Conservation (phyloP, 257 asterid species). For the Solanum lycopersicoides region DNA sequence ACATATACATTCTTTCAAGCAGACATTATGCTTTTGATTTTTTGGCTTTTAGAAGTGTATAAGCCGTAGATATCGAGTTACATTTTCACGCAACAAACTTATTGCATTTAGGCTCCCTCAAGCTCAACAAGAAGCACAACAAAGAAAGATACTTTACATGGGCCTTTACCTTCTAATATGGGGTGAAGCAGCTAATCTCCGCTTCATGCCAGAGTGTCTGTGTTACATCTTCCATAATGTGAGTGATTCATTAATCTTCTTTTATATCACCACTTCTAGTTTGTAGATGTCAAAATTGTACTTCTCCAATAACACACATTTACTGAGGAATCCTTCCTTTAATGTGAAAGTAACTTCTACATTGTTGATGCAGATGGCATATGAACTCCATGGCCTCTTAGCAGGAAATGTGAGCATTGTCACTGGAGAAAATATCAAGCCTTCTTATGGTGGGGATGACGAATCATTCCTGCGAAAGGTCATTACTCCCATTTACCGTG, state of each 20-base stretch:
- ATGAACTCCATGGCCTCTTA: slow-evolving; percentile 95
- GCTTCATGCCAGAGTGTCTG: slow-evolving; percentile 97
- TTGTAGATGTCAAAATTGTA: neutral
- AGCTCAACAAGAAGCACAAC: slow-evolving; percentile 73
- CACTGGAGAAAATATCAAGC: slow-evolving; percentile 96
- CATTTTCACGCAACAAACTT: neutral
- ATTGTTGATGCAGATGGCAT: slow-evolving; percentile 69
- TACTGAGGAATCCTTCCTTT: neutral
- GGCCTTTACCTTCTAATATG: slow-evolving; percentile 97
- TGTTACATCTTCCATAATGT: slow-evolving; percentile 98
- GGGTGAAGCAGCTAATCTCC: slow-evolving; percentile 98
- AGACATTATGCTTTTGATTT: neutral
- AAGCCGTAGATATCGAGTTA: neutral
- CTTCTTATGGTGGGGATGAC: slow-evolving; percentile 95
- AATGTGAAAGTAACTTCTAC: neutral
- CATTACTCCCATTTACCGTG: slow-evolving; percentile 81
- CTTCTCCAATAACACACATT: neutral
- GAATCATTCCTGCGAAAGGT: slow-evolving; percentile 86
- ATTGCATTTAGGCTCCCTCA: slow-evolving; percentile 69
- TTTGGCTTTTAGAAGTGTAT: neutral
- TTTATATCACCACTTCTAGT: neutral
- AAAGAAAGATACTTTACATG: slow-evolving; percentile 89
- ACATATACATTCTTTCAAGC: neutral
- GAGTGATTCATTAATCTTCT: slow-evolving; percentile 26
- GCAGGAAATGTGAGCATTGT: slow-evolving; percentile 99